Evolutionary conservation across 106 monocot species (phyloP).

Genomic region (Ottelia alismoides): DNA sequence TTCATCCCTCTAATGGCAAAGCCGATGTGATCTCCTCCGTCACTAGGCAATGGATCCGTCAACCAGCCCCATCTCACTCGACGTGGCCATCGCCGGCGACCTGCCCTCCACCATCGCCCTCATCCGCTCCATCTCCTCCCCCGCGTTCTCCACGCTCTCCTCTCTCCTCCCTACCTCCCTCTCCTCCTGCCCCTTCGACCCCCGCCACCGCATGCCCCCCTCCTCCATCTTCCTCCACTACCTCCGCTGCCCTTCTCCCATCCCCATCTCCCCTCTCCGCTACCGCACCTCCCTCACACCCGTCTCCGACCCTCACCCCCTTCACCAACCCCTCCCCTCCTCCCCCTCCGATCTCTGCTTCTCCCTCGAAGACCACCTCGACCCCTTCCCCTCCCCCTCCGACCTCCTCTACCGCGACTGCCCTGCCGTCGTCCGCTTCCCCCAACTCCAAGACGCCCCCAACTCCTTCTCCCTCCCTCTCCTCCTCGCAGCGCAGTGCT

Average conservation of each 20-base stretch:
- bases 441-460: constrained; percentile 15
- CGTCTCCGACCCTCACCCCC: constrained; percentile 14
- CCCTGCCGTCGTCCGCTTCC: constrained; percentile 55
- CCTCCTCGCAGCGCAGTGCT: constrained; percentile 39
- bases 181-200: constrained; percentile 28
- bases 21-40: too few relatives aligned
- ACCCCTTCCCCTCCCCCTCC: constrained; percentile 6
- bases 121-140: constrained; percentile 12
- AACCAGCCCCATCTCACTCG: too few relatives aligned
- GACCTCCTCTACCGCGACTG: constrained; percentile 67
- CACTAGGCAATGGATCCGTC: too few relatives aligned
- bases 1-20: too few relatives aligned
- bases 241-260: constrained; percentile 38
- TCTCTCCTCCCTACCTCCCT: constrained; percentile 11
- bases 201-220: constrained; percentile 42
- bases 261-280: constrained; percentile 17
- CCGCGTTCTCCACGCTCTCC: constrained; percentile 21
- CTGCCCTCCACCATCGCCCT: constrained; percentile 27
- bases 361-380: constrained; percentile 37
- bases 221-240: constrained; percentile 45
- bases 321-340: constrained; percentile 15
- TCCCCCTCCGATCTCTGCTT: constrained; percentile 46
- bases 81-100: too few relatives aligned
- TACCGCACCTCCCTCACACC: constrained; percentile 14
- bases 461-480: constrained; percentile 50